Evolutionary conservation across 345 rosid species (phyloP).

Genomic region (Citrus unshiu): DNA sequence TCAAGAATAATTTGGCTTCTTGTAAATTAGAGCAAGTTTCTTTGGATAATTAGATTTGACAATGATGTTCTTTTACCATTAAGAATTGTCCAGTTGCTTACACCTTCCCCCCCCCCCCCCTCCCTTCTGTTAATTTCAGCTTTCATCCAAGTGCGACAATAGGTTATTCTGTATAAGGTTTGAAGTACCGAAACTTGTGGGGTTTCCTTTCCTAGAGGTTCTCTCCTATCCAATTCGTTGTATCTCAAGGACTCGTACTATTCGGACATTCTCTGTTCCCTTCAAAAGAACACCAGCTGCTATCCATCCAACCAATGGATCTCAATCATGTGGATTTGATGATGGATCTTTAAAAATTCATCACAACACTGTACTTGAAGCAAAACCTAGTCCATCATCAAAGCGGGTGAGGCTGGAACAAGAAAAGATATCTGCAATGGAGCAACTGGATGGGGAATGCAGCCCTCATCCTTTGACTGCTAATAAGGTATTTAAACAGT

Average conservation of each 20-base stretch:
- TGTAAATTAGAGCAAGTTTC: background rate
- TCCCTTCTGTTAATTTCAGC: conserved; percentile 40
- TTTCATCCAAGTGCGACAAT: conserved; percentile 76
- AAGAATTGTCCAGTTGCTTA: background rate
- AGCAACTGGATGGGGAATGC: conserved; percentile 49
- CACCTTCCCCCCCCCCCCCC: background rate
- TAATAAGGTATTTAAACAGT: conserved; percentile 39
- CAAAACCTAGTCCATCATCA: conserved; percentile 46
- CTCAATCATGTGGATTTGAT: conserved; percentile 31
- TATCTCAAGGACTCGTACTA: conserved; percentile 49
- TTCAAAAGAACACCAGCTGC: conserved; percentile 46
- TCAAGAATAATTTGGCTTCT: conserved; percentile 2
- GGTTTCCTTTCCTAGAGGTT: conserved; percentile 66
- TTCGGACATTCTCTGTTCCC: conserved; percentile 32
- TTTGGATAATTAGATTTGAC: background rate
- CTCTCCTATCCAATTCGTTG: conserved; percentile 67
- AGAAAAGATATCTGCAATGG: conserved; percentile 31
- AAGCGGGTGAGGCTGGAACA: conserved; percentile 62
- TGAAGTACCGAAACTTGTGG: conserved; percentile 42
- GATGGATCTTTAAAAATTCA: conserved; percentile 34
- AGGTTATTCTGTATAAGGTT: conserved; percentile 68
- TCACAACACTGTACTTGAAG: conserved; percentile 38
- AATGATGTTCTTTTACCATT: background rate
- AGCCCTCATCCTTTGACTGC: conserved; percentile 38
- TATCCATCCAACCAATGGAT: conserved; percentile 28